Base-by-base conservation (phyloP, 2,329 filamentous ascomycete species). In the Exophiala phaeomuriformis region DNA sequence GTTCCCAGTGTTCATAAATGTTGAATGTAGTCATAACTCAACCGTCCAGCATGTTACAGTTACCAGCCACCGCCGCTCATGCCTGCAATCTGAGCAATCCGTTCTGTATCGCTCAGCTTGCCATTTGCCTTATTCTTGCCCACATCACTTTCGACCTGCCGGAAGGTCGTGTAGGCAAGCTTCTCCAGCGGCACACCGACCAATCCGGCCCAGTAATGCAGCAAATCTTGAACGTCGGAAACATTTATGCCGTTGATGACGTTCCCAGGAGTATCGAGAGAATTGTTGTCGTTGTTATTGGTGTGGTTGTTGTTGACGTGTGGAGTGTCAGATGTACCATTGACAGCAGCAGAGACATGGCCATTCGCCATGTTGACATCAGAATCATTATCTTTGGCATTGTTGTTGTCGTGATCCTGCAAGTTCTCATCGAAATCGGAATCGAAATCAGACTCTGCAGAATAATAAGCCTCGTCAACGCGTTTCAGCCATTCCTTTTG, bases 1-100 rank as follows among this genome's bases (percentile, higher is more conserved):
- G 2, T 19, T 19, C 19, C 19, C 19, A 19, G 19, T 19, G 19
- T 19, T 19, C 19, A 19, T 19, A 19, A 19, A 19, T 19, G 19
- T 19, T 19, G 19, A 19, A 19, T 19, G 19, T 19, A 19, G 19
- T 19, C 19, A 19, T 19, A 19, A 19, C 19, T 19, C 19, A 19
- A 19, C 19, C 19, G 19, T 19, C 19, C 19, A 19, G 19, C 2
- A 19, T 19, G 19, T 19, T 19, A 19, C 19, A 19, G 19, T 19
- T 43, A 97, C 93, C 93, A 98, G 28, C 93, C 93, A 49, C 93
- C 93, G 49, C 90, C 93, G 63, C 90, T 87, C 70, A 90, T 93
- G 52, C 89, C 85, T 44, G 91, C 91, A 65, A 98, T 77, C 66
- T 93, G 89, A 54, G 90, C 86, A 39, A 95, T 90, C 55, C 84